Evolutionary conservation across 768 basidiomycete genomes (phyloP), one percentile per base, ranked within the genome.

Genomic region (Rhodotorula toruloides): DNA sequence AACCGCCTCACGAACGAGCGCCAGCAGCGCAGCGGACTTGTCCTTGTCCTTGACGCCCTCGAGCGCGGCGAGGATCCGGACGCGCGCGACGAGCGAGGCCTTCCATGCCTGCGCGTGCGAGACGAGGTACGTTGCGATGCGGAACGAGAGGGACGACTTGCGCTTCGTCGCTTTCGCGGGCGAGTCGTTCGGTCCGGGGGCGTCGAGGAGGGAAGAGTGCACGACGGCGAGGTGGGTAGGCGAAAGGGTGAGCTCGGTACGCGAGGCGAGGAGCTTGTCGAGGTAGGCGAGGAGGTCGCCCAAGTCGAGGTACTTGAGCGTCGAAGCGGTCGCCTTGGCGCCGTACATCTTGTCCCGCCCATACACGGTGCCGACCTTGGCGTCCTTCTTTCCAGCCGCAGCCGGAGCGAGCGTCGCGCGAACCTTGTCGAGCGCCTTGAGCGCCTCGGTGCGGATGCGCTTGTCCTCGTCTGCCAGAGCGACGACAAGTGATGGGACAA

Each of bases 331-430:
- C 27, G 72, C 74, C 7, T 31, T 43, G n/a, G 52, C 21, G 9
- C 77, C 79, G 68, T 80, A 80, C 32, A 78, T 68, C 40, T 65
- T 70, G 54, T 78, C 76, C 7, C 76, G 63, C 12, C 76, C 77
- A 54, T 79, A 78, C 1, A 79, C 72, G 37, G 54, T 71, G n/a
- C 55, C 72, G 52, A 52, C 47, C 44, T 61, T 68, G 48, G 48
- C 48, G 8, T 29, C 48, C 48, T 36, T 16, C 48, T 34, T 49
- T 34, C 34, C 64, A 34, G 29, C 36, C 53, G 17, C 25, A 5
- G 16, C 10, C 11, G 54, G 11, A 19, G 29, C 21, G 65, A 55
- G 56, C 48, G 37, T 40, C 19, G 11, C 11, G 19, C 67, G 52
- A 4, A 75, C 48, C 27, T 62, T 58, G 44, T 73, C 74, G 49